Conservation (phyloP, 768 basidiomycete genomes). For the Termitomyces sp. region DNA sequence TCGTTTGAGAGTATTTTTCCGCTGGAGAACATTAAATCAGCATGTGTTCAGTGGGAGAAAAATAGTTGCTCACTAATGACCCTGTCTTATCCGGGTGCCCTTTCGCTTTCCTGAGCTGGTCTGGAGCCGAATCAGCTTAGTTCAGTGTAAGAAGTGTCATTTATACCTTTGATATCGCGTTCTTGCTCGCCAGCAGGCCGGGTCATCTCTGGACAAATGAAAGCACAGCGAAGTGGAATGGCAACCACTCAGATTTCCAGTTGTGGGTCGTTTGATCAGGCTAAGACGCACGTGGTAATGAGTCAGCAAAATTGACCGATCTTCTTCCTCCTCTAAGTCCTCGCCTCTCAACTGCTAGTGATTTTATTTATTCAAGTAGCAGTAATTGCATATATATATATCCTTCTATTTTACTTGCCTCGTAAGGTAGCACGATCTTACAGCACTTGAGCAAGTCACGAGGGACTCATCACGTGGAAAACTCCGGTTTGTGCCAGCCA, state of each 20-base stretch:
- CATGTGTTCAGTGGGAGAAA: neutral
- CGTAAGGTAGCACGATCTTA: neutral
- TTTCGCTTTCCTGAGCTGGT: slow-evolving; percentile 43
- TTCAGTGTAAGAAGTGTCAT: neutral
- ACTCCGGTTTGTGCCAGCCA: slow-evolving; percentile 24
- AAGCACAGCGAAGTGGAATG: neutral
- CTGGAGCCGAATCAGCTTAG: slow-evolving; percentile 12
- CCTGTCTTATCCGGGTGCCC: slow-evolving; percentile 34
- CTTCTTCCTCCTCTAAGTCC: neutral
- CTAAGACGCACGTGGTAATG: neutral
- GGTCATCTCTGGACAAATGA: slow-evolving; percentile 19
- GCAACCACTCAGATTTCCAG: neutral
- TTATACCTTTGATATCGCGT: slow-evolving; percentile 30
- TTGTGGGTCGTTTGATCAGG: neutral
- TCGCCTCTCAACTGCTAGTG: neutral
- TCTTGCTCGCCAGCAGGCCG: slow-evolving; percentile 29
- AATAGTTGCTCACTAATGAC: slow-evolving; percentile 28
- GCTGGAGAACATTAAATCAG: slow-evolving; percentile 29
- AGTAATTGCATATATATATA: neutral
- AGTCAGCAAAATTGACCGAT: neutral
- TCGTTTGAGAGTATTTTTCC: slow-evolving; percentile 45
- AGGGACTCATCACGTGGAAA: slow-evolving; percentile 7
- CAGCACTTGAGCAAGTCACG: neutral
- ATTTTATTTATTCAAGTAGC: neutral
- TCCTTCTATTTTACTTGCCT: neutral